Conservation (phyloP, 2,329 filamentous ascomycete genomes). For the Talaromyces sp. region DNA sequence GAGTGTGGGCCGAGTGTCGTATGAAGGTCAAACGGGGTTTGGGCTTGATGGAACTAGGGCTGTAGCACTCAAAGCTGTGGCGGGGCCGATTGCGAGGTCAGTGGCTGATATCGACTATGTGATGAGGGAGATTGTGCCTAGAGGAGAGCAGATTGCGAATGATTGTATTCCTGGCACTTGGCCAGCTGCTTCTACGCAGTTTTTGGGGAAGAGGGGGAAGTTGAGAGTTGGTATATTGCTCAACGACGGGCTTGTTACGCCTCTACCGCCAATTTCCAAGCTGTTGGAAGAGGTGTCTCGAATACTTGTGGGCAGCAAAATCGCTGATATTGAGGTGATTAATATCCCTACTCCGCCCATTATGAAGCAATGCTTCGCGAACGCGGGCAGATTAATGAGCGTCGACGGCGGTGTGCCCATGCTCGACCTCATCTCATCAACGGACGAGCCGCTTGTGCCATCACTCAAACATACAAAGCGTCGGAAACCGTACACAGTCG, state of each 20-base stretch:
- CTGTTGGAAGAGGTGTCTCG: constrained; percentile 32
- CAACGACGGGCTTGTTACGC: constrained; percentile 11
- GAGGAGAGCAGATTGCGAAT: constrained; percentile 49
- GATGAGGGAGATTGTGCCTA: constrained; percentile 42
- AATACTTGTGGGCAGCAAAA: constrained; percentile 27
- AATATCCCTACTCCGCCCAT: constrained; percentile 54
- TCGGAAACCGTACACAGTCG: constrained; percentile 48
- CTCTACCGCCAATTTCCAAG: constrained; percentile 6
- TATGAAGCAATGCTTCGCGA: constrained; percentile 54
- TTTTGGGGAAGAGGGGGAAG: constrained; percentile 15
- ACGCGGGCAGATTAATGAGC: constrained; percentile 58
- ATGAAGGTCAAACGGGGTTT: constrained; percentile 33
- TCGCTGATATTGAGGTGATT: constrained; percentile 53
- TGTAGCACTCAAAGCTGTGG: constrained; percentile 43
- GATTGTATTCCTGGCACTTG: constrained; percentile 37
- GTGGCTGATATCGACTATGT: constrained; percentile 26
- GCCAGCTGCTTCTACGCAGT: constrained; percentile 45
- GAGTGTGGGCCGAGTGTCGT: constrained; percentile 27
- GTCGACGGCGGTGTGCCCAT: constrained; percentile 56
- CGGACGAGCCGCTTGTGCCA: constrained; percentile 56
- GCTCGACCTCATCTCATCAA: constrained; percentile 56
- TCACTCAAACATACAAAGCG: constrained; percentile 56
- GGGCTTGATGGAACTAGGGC: constrained; percentile 44
- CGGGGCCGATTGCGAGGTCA: constrained; percentile 33
- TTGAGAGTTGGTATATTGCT: constrained; percentile 12